These are phyloP conservation scores for Cytospora schulzeri DNA, from an alignment of 2,329 filamentous ascomycete species.

Conservation along the genomic window DNA sequence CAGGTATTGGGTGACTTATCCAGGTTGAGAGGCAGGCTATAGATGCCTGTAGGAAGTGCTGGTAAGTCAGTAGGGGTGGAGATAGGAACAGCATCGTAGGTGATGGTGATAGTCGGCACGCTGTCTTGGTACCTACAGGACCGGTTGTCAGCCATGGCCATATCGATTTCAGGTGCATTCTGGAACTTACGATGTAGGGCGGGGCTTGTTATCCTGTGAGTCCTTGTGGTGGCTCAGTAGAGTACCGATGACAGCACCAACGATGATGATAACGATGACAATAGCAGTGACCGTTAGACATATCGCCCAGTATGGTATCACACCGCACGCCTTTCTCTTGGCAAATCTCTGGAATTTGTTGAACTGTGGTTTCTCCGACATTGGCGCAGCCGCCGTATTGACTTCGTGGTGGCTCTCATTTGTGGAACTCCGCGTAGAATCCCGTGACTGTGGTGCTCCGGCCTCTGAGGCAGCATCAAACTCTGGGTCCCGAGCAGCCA, in stretches of 20 bases:
- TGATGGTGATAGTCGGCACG: constrained; percentile 39
- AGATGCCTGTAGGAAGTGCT: constrained; percentile 57
- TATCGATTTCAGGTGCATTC: background rate
- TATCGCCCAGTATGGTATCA: constrained; percentile 65
- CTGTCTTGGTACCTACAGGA: constrained; percentile 28
- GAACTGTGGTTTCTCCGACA: constrained; percentile 51
- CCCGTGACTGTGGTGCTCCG: constrained; percentile 51
- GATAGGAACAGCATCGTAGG: constrained; percentile 55
- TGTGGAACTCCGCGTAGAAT: constrained; percentile 54
- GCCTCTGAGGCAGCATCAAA: constrained; percentile 62
- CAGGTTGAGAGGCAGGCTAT: constrained; percentile 54
- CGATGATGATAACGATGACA: constrained; percentile 55
- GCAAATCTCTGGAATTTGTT: constrained; percentile 58
- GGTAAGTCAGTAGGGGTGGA: constrained; percentile 54
- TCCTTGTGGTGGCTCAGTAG: constrained; percentile 41
- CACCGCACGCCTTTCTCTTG: constrained; percentile 57
- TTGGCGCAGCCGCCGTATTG: constrained; percentile 49
- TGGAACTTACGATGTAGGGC: constrained; percentile 32
- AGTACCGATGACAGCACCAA: constrained; percentile 59
- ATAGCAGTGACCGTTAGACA: constrained; percentile 51
- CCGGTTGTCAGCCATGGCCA: constrained; percentile 22
- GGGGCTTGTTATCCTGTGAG: constrained; percentile 29
- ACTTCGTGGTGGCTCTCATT: constrained; percentile 57
- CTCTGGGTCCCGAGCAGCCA: constrained; percentile 64
- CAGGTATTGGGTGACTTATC: constrained; percentile 56